Conservation (phyloP, 768 basidiomycete species). For the Suillus tomentosus region DNA sequence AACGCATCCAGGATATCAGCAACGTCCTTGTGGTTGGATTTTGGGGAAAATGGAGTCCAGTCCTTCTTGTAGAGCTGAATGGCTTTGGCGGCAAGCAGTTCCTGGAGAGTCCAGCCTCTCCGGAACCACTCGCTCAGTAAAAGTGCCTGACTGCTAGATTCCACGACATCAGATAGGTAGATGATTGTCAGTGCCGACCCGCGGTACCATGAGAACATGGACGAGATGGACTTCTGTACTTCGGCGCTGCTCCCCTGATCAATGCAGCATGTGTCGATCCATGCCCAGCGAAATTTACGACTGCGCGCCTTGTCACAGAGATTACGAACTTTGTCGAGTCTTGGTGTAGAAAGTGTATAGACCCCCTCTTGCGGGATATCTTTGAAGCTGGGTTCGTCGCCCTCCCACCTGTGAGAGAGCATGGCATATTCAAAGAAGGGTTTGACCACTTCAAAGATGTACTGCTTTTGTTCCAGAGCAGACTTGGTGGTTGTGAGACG, state of each 20-base stretch:
- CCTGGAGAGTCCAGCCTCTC: constrained; percentile 28
- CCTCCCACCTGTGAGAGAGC: constrained; percentile 32
- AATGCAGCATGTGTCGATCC: constrained; percentile 35
- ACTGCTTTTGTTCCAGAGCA: constrained; percentile 1
- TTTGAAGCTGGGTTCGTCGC: constrained; percentile 8
- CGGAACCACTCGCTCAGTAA: constrained; percentile 26
- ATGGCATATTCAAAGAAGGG: constrained; percentile 29
- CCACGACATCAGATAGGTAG: constrained; percentile 27
- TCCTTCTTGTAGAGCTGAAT: constrained; percentile 29
- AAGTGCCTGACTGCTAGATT: constrained; percentile 17
- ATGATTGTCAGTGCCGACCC: constrained; percentile 32
- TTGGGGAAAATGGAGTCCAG: constrained; percentile 18
- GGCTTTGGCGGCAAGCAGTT: constrained; percentile 27
- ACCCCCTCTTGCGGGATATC: constrained; percentile 13
- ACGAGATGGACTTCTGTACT: constrained; percentile 33
- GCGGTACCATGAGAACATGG: constrained; percentile 36
- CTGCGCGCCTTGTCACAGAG: constrained; percentile 24
- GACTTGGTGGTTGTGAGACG: constrained; percentile 5
- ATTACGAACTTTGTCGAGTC: constrained; percentile 22
- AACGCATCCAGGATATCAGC: constrained; percentile 4
- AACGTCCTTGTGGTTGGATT: constrained; percentile 9
- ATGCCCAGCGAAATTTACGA: constrained; percentile 26
- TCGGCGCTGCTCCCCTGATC: constrained; percentile 33
- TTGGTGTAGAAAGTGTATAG: constrained; percentile 3
- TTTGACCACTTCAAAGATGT: constrained; percentile 14